Evolutionary conservation across 192 early-diverging fungal species (phyloP).

Genomic region (Coemansia sp.): DNA sequence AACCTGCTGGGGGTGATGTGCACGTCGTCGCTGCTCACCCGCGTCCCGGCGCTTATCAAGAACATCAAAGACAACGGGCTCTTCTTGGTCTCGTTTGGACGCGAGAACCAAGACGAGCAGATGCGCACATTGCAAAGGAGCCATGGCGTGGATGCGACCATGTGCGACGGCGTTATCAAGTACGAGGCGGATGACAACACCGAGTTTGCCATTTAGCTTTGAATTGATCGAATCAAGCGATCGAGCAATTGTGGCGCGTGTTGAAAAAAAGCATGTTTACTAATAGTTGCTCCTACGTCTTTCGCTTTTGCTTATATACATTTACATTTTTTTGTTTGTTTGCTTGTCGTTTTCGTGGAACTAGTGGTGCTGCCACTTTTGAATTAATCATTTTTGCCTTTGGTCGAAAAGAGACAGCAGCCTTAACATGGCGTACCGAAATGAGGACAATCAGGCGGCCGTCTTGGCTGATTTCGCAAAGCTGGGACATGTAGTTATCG

Average conservation of each 20-base stretch:
- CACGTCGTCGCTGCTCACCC: slow-evolving; percentile 86
- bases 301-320: not conserved
- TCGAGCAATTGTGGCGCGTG: not conserved
- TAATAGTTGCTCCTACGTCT: too few species aligned
- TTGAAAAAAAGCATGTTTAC: not conserved
- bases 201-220: slow-evolving; percentile 28
- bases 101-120: slow-evolving; percentile 66
- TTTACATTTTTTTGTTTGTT: not conserved
- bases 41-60: slow-evolving; percentile 87
- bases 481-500: slow-evolving; percentile 32
- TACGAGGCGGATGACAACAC: slow-evolving; percentile 44
- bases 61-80: slow-evolving; percentile 93
- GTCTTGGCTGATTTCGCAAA: slow-evolving; percentile 53
- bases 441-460: slow-evolving; percentile 38
- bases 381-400: slow-evolving; percentile 6
- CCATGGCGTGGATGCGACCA: slow-evolving; percentile 90
- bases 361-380: not conserved
- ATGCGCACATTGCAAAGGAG: slow-evolving; percentile 75
- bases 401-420: slow-evolving; percentile 7
- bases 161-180: slow-evolving; percentile 67
- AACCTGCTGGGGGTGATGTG: slow-evolving; percentile 94
- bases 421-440: slow-evolving; percentile 24
- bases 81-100: slow-evolving; percentile 88
- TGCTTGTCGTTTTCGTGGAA: not conserved
- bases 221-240: not conserved